Conservation (phyloP, 78 protist genomes). For the Planoprotostelium fungivorum region DNA sequence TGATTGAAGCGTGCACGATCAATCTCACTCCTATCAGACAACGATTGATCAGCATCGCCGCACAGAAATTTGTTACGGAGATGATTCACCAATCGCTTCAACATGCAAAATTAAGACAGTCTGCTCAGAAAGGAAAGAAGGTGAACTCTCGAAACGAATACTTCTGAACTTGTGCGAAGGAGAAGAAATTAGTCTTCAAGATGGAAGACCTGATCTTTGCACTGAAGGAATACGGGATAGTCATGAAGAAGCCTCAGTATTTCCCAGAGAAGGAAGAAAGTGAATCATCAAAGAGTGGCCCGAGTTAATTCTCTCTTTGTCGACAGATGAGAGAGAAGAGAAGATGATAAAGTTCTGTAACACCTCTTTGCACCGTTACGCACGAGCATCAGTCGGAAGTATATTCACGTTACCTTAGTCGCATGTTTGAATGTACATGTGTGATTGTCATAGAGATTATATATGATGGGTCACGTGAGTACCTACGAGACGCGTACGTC, state of each 20-base stretch:
- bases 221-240: constrained; percentile 47
- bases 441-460: too few relatives aligned
- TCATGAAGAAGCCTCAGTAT: constrained; percentile 58
- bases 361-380: too few relatives aligned
- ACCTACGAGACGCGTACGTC: too few relatives aligned
- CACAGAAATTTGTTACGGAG: constrained; percentile 65
- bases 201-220: constrained; percentile 56
- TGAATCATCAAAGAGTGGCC: too few relatives aligned
- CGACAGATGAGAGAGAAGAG: too few relatives aligned
- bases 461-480: too few relatives aligned
- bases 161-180: constrained; percentile 7
- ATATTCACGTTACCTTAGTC: too few relatives aligned
- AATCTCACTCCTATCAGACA: constrained; percentile 14
- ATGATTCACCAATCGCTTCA: constrained; percentile 43
- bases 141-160: constrained; percentile 5
- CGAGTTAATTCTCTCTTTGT: too few relatives aligned
- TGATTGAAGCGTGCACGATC: background rate
- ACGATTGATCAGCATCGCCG: constrained; percentile 58
- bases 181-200: constrained; percentile 37
- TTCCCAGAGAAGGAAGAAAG: constrained; percentile 31
- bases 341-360: too few relatives aligned
- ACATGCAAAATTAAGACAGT: constrained; percentile 51
- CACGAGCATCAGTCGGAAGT: too few relatives aligned
- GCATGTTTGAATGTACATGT: too few relatives aligned
- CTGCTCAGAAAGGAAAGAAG: constrained; percentile 41